Evolutionary conservation across 1,284 basidiomycete species (phyloP).

Genomic region (Peniophora sp.): DNA sequence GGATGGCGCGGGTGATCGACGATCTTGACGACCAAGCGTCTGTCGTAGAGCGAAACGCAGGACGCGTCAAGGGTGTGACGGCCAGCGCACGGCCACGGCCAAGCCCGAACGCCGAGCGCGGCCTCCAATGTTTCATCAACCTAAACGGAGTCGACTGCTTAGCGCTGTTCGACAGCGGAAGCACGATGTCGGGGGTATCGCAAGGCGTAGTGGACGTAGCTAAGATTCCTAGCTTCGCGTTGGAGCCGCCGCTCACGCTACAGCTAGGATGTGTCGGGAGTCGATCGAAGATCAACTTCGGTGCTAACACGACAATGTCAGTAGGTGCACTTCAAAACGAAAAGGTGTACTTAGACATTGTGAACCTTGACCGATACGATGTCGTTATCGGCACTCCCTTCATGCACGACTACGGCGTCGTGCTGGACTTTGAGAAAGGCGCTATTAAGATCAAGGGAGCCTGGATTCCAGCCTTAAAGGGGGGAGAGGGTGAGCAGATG

Average conservation of each 20-base stretch:
- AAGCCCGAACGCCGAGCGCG: too few species aligned
- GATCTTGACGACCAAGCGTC: too few species aligned
- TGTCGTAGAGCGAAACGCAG: too few species aligned
- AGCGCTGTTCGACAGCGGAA: neutral
- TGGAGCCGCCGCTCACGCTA: neutral
- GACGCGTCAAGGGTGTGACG: too few species aligned
- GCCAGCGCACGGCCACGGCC: too few species aligned
- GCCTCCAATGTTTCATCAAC: too few species aligned
- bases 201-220: neutral
- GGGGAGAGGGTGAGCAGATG: conserved; percentile 6
- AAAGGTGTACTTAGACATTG: conserved; percentile 17
- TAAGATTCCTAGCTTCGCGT: neutral
- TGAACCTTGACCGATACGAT: conserved; percentile 20
- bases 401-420: conserved; percentile 16
- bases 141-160: too few species aligned
- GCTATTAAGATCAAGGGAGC: conserved; percentile 13
- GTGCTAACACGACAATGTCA: neutral
- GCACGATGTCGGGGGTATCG: neutral
- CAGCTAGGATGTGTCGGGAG: neutral
- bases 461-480: conserved; percentile 10
- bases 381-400: conserved; percentile 22
- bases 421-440: conserved; percentile 15
- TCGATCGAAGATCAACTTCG: neutral
- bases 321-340: neutral
- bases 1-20: too few species aligned